Percentiles rank a stretch among this genome's conserved stretches.
Evolutionary conservation across 1,139 yeast genomes (phyloP).

Genomic region (Magnusiomyces tetraspermus): DNA sequence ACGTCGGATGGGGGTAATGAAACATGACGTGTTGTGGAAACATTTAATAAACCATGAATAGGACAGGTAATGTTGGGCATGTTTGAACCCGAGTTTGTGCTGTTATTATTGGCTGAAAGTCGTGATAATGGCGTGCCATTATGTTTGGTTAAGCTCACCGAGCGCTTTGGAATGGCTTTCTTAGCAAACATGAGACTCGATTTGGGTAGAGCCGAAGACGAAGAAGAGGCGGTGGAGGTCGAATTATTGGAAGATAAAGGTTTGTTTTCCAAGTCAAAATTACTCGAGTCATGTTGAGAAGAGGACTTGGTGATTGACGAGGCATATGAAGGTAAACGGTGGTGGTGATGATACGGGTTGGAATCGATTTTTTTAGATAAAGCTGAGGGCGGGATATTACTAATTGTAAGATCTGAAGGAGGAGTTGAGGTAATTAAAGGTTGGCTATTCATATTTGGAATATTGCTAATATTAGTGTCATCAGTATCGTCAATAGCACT

Average conservation of each 20-base stretch:
- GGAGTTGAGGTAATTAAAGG: background rate
- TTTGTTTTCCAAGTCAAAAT: background rate
- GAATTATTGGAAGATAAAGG: background rate
- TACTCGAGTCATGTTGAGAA: background rate
- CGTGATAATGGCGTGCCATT: background rate
- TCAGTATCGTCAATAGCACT: slow-evolving; percentile 1
- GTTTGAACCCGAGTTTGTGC: no score
- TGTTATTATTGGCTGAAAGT: background rate
- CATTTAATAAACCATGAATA: background rate
- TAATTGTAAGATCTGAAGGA: background rate
- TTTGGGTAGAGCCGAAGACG: background rate
- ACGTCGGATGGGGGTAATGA: background rate
- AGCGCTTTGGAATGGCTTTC: background rate
- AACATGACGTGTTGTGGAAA: background rate
- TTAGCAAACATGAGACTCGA: background rate
- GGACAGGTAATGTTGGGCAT: background rate
- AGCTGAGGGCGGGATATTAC: background rate
- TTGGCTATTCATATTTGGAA: background rate
- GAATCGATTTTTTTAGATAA: background rate
- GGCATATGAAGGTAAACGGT: background rate
- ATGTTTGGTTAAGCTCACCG: background rate
- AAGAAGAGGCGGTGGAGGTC: background rate
- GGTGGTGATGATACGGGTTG: background rate
- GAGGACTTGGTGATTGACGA: background rate
- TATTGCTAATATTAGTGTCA: background rate